These are phyloP conservation scores for Saccharomyces uvarum DNA, from an alignment of 1,139 yeast species.

Conservation along the genomic window DNA sequence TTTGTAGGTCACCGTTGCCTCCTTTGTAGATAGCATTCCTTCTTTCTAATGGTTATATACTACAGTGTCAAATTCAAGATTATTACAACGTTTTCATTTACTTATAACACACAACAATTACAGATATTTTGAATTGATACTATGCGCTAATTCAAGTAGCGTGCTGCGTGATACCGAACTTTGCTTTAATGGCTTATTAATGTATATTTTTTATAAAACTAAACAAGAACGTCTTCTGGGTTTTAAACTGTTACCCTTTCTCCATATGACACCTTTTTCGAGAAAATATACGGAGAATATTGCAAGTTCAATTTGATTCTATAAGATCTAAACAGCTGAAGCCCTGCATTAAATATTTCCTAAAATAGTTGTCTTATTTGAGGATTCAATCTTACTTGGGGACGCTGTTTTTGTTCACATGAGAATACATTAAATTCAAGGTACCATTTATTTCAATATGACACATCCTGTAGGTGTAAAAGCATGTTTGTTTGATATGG, in stretches of 20 bases:
- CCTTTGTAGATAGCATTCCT: constrained; percentile 40
- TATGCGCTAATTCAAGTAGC: background rate
- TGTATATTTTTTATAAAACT: too few species aligned
- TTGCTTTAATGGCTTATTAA: too few species aligned
- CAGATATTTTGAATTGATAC: background rate
- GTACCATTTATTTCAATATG: background rate
- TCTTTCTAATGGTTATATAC: background rate
- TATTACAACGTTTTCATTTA: background rate
- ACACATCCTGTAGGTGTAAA: constrained; percentile 37
- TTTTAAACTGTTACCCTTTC: background rate
- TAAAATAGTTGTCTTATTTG: background rate
- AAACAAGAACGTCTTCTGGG: too few species aligned
- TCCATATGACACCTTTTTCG: background rate
- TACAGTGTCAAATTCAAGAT: background rate
- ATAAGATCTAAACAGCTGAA: background rate
- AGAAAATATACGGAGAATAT: background rate
- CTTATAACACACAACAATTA: background rate
- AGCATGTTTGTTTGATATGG: constrained; percentile 96
- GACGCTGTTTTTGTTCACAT: background rate
- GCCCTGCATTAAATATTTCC: background rate
- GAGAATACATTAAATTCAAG: background rate
- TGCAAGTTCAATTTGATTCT: background rate
- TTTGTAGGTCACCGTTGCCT: constrained; percentile 79
- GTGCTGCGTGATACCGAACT: background rate
- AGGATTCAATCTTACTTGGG: too few species aligned